phyloP scores from a whole-genome alignment of 768 basidiomycete genomes.

The Russula abietina region DNA sequence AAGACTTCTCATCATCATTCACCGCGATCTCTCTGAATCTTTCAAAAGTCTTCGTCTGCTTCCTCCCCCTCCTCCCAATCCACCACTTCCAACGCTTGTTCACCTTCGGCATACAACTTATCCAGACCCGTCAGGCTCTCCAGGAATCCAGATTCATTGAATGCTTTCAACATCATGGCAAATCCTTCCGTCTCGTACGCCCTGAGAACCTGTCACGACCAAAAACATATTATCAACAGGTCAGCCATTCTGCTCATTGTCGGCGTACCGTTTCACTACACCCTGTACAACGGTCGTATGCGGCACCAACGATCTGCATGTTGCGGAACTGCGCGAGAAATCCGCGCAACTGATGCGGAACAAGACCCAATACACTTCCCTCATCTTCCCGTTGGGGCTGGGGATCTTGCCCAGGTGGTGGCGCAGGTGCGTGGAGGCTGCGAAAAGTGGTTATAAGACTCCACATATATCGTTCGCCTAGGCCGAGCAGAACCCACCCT shows the following conservation, averaged over 20 bases:
- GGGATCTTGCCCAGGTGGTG: constrained; percentile 40
- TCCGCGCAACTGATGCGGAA: constrained; percentile 93
- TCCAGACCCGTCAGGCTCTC: constrained; percentile 51
- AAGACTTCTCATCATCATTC: not conserved
- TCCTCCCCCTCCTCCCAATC: constrained; percentile 47
- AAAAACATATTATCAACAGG: not conserved
- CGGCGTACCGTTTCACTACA: constrained; percentile 71
- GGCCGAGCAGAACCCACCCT: constrained; percentile 43
- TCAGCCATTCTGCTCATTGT: not conserved
- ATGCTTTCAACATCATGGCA: constrained; percentile 69
- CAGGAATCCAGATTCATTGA: constrained; percentile 81
- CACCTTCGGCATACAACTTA: constrained; percentile 47
- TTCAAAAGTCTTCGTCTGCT: constrained; percentile 31
- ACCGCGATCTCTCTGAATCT: not conserved
- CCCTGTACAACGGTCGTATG: constrained; percentile 84
- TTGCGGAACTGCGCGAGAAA: constrained; percentile 84
- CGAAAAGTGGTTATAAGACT: not conserved
- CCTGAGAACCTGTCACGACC: constrained; percentile 55
- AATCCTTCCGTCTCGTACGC: constrained; percentile 81
- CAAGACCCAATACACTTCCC: constrained; percentile 67
- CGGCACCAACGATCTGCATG: constrained; percentile 77
- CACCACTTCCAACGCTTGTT: constrained; percentile 42
- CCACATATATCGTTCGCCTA: not conserved
- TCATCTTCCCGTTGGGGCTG: constrained; percentile 24
- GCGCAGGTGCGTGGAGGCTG: constrained; percentile 64